phyloP scores from a whole-genome alignment of 139 green algal genomes.

The Klebsormidium nitens region DNA sequence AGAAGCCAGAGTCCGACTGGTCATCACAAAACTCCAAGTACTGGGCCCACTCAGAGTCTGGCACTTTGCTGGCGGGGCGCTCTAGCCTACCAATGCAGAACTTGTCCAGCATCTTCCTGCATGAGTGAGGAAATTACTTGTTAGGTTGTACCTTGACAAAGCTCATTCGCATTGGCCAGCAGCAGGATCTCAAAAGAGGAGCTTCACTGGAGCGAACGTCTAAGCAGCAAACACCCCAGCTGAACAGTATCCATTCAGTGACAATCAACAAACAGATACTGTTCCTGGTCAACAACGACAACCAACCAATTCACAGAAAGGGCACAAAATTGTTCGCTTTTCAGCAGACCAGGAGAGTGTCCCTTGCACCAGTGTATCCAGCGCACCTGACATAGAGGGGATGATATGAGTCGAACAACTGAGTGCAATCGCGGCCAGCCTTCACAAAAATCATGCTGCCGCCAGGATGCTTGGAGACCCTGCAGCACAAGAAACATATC shows the following conservation, averaged over 20 bases:
- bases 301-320: too few relatives aligned
- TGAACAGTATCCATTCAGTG: not conserved
- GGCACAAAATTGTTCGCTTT: too few relatives aligned
- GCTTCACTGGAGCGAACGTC: not conserved
- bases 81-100: slow-evolving; percentile 52
- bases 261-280: too few relatives aligned
- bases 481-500: too few relatives aligned
- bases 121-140: too few relatives aligned
- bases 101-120: slow-evolving; percentile 50
- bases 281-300: too few relatives aligned
- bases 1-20: slow-evolving; percentile 43
- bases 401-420: slow-evolving; percentile 70
- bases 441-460: slow-evolving; percentile 60
- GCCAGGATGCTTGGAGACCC: slow-evolving; percentile 52
- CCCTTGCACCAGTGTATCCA: too few relatives aligned
- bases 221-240: not conserved
- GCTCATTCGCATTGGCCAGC: too few relatives aligned
- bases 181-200: not conserved
- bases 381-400: slow-evolving; percentile 44
- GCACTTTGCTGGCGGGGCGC: not conserved
- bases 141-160: too few relatives aligned
- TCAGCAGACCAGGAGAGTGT: too few relatives aligned
- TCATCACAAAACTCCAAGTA: not conserved
- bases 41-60: slow-evolving; percentile 3
- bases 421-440: slow-evolving; percentile 57